Percentiles rank a stretch among this genome's conserved stretches.
These are phyloP conservation scores for Escovopsis sp. DNA, from an alignment of 2,329 filamentous ascomycete genomes.

Conservation along the genomic window DNA sequence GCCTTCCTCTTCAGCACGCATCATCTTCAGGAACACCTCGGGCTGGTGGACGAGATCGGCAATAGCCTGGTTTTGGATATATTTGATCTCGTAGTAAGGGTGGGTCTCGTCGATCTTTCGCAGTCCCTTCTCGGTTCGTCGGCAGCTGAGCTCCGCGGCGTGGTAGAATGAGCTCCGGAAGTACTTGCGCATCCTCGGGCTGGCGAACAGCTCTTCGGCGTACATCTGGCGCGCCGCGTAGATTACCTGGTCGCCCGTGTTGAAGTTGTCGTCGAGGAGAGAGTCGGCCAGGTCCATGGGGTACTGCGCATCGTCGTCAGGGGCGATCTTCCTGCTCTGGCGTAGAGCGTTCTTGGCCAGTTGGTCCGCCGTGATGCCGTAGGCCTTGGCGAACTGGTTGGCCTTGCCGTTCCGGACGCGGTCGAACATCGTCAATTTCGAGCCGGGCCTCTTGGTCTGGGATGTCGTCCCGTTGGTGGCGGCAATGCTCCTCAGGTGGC, in stretches of 20 bases:
- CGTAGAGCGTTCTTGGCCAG: constrained; percentile 77
- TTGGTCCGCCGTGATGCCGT: constrained; percentile 78
- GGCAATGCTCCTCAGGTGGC: constrained; percentile 68
- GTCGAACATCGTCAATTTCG: constrained; percentile 67
- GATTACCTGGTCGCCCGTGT: constrained; percentile 61
- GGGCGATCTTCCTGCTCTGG: constrained; percentile 62
- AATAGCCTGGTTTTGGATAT: constrained; percentile 79
- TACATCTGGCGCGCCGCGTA: constrained; percentile 75
- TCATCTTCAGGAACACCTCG: constrained; percentile 90
- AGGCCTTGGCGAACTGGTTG: constrained; percentile 71
- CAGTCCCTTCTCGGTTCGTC: constrained; percentile 84
- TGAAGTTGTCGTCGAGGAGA: constrained; percentile 57
- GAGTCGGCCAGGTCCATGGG: constrained; percentile 81
- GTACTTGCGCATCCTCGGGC: constrained; percentile 77
- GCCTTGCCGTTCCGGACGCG: constrained; percentile 68
- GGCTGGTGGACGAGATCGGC: constrained; percentile 67
- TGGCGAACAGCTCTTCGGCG: constrained; percentile 77
- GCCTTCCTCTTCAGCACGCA: constrained; percentile 90
- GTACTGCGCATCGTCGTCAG: constrained; percentile 67
- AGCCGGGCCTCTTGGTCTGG: constrained; percentile 66
- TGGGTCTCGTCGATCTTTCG: constrained; percentile 90
- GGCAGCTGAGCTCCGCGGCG: constrained; percentile 72
- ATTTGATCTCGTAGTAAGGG: constrained; percentile 96
- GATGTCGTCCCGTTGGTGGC: constrained; percentile 47
- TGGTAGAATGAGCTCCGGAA: constrained; percentile 74